phyloP scores from a whole-genome alignment of 2,329 filamentous ascomycete species.

The Aspergillus sp. region DNA sequence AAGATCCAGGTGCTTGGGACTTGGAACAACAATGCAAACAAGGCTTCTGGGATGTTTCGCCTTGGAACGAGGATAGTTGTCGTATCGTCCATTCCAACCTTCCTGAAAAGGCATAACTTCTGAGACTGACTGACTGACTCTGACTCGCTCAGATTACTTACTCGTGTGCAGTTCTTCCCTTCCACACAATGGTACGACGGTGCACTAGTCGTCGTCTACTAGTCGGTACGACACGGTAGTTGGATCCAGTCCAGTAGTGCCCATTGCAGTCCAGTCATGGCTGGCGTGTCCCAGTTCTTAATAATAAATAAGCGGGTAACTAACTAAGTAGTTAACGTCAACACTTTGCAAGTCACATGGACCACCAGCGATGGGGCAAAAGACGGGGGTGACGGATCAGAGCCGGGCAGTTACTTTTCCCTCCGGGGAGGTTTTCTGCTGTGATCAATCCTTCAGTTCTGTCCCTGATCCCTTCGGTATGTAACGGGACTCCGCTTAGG shows the following conservation, averaged over 20 bases:
- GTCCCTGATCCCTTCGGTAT: background rate
- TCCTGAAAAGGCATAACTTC: background rate
- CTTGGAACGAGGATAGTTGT: background rate
- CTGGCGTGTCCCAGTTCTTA: background rate
- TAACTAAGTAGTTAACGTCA: background rate
- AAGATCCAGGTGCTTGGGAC: background rate
- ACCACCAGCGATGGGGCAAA: background rate
- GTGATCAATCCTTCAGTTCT: background rate
- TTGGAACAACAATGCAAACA: background rate
- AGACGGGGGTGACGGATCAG: background rate
- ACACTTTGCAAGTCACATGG: slow-evolving; percentile 8
- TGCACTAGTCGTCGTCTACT: no score
- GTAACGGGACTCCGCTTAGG: background rate
- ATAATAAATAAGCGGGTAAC: background rate
- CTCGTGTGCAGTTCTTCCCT: no score
- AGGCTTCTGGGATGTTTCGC: background rate
- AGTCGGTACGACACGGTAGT: background rate
- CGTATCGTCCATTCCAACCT: background rate
- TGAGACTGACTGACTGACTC: background rate
- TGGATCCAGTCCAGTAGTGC: background rate
- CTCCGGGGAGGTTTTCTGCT: background rate
- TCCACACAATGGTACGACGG: no score
- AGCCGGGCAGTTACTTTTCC: background rate
- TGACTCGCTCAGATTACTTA: background rate
- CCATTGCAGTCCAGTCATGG: background rate